A percentile compares a stretch with the other conserved stretches of the same genome.
These are phyloP conservation scores for Yarrowia phangngaensis DNA, from an alignment of 805 yeast genomes.

Conservation along the genomic window DNA sequence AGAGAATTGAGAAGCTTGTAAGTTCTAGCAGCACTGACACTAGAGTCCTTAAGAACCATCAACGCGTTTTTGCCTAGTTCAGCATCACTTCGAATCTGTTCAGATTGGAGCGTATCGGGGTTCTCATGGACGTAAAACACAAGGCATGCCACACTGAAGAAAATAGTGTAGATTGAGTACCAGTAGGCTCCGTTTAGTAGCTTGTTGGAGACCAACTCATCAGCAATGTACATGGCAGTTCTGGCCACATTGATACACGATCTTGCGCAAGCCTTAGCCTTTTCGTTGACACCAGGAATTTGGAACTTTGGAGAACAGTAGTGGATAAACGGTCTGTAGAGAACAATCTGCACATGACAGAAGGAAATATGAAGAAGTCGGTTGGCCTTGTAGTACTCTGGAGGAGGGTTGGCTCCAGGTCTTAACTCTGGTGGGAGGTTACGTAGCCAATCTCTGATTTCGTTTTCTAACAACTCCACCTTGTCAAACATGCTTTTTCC, in stretches of 20 bases:
- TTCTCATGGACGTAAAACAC: constrained; percentile 70
- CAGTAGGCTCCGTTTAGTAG: constrained; percentile 82
- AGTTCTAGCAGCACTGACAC: constrained; percentile 75
- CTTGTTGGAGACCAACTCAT: constrained; percentile 69
- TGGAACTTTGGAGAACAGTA: constrained; percentile 58
- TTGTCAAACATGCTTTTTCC: constrained; percentile 32
- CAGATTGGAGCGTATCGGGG: constrained; percentile 36
- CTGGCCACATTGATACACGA: constrained; percentile 83
- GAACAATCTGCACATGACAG: constrained; percentile 67
- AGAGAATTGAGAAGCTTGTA: constrained; percentile 74
- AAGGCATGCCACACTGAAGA: constrained; percentile 82
- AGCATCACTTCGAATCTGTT: constrained; percentile 61
- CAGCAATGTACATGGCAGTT: constrained; percentile 73
- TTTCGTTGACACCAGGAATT: constrained; percentile 43
- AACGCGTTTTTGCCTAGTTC: constrained; percentile 75
- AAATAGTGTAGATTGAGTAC: constrained; percentile 86
- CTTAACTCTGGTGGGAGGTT: constrained; percentile 65
- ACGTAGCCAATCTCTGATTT: constrained; percentile 67
- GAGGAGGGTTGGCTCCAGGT: constrained; percentile 67
- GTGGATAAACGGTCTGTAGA: constrained; percentile 86
- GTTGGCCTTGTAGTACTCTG: constrained; percentile 66
- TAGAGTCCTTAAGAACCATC: constrained; percentile 63
- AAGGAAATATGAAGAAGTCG: constrained; percentile 48
- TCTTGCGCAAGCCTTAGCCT: constrained; percentile 68
- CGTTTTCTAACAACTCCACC: constrained; percentile 63